These are phyloP conservation scores for Cadophora sp. DNA, from an alignment of 2,329 filamentous ascomycete species.

Conservation along the genomic window DNA sequence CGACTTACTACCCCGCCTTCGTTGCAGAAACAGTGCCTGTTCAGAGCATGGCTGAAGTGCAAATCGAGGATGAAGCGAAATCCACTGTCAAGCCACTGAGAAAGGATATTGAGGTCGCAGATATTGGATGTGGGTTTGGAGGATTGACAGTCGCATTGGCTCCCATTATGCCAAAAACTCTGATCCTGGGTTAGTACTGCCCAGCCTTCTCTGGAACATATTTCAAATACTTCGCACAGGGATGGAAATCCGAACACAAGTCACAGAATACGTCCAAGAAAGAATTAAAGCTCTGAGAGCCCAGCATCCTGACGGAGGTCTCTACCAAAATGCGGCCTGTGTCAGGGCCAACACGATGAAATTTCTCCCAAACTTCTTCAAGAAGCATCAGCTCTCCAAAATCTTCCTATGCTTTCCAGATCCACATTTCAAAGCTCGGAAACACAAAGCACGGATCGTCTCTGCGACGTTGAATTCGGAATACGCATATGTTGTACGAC, in stretches of 20 bases:
- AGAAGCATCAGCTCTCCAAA: slow-evolving; percentile 78
- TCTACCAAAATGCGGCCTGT: slow-evolving; percentile 87
- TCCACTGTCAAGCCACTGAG: slow-evolving; percentile 49
- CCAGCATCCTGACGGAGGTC: slow-evolving; percentile 59
- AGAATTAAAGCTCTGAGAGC: slow-evolving; percentile 81
- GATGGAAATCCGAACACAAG: slow-evolving; percentile 90
- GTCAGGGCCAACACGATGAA: slow-evolving; percentile 98
- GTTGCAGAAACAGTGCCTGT: slow-evolving; percentile 49
- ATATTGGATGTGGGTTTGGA: slow-evolving; percentile 97
- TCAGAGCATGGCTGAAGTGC: slow-evolving; percentile 31
- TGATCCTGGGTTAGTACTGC: slow-evolving; percentile 74
- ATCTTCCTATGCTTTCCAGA: slow-evolving; percentile 99
- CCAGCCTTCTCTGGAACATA: background rate
- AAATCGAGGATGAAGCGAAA: slow-evolving; percentile 16
- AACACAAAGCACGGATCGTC: slow-evolving; percentile 96
- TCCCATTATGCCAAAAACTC: slow-evolving; percentile 78
- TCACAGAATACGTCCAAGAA: slow-evolving; percentile 89
- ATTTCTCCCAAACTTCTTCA: slow-evolving; percentile 98
- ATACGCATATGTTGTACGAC: slow-evolving; percentile 86
- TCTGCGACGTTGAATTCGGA: slow-evolving; percentile 88
- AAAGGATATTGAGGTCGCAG: slow-evolving; percentile 86
- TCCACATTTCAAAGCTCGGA: slow-evolving; percentile 95
- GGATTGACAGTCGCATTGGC: slow-evolving; percentile 87
- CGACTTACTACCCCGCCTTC: slow-evolving; percentile 79
- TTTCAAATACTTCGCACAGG: slow-evolving; percentile 57